Percentiles rank a stretch among this genome's conserved stretches.
Conservation (phyloP, 129 eudicot genomes). For the Smallanthus sonchifolius region DNA sequence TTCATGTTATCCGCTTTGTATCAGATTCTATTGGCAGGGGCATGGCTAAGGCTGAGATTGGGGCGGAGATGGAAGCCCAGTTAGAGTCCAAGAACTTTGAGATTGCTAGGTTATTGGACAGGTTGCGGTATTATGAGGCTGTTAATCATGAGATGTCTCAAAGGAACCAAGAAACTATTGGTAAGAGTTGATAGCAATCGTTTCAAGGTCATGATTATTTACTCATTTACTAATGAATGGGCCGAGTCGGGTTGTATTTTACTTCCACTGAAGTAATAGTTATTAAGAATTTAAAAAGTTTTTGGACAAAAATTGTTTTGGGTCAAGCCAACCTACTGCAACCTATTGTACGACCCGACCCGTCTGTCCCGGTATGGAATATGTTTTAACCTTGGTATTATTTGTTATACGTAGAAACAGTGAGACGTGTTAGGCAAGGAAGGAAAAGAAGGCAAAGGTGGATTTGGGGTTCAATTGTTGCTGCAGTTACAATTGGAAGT, state of each 20-base stretch:
- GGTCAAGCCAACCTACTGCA: background rate
- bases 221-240: background rate
- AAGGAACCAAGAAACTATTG: conserved; percentile 94
- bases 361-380: background rate
- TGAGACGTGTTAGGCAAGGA: conserved; percentile 60
- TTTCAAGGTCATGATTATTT: background rate
- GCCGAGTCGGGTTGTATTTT: background rate
- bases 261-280: background rate
- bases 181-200: conserved; percentile 30
- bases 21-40: conserved; percentile 78
- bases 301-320: background rate
- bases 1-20: conserved; percentile 61
- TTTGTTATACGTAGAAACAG: conserved; percentile 41
- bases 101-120: conserved; percentile 81
- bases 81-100: conserved; percentile 75
- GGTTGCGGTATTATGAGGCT: conserved; percentile 74
- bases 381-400: background rate
- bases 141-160: conserved; percentile 93
- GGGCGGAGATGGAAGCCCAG: conserved; percentile 68
- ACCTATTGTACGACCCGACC: background rate
- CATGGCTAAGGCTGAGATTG: conserved; percentile 76
- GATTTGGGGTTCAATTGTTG: conserved; percentile 77
- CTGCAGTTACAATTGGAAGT: conserved; percentile 56
- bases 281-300: background rate
- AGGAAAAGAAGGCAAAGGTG: conserved; percentile 66